Conservation (phyloP, 2,329 filamentous ascomycete species). For the Fusarium aywerte region DNA sequence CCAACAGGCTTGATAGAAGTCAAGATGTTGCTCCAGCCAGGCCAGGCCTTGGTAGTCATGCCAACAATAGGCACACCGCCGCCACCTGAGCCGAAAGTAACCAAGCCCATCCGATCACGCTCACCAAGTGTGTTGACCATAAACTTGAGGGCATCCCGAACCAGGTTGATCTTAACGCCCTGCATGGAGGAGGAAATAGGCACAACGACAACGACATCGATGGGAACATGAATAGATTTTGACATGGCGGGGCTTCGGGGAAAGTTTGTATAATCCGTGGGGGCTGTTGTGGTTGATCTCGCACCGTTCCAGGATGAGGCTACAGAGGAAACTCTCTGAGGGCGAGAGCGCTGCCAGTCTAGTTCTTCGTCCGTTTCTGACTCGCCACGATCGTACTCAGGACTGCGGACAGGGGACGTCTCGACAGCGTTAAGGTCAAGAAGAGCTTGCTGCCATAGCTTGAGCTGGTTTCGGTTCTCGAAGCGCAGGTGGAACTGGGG, state of each 20-base stretch:
- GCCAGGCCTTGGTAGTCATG: conserved; percentile 96
- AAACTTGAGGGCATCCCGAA: conserved; percentile 91
- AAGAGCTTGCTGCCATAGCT: conserved; percentile 89
- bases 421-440: conserved; percentile 83
- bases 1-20: conserved; percentile 91
- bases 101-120: conserved; percentile 93
- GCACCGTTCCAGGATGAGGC: conserved; percentile 84
- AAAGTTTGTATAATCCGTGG: conserved; percentile 89
- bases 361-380: conserved; percentile 86
- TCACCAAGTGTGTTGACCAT: conserved; percentile 91
- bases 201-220: conserved; percentile 96
- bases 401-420: conserved; percentile 69
- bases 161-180: conserved; percentile 95
- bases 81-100: conserved; percentile 94
- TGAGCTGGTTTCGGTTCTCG: conserved; percentile 82
- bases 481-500: conserved; percentile 96
- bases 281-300: conserved; percentile 86
- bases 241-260: conserved; percentile 56
- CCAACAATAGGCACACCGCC: conserved; percentile 96
- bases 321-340: conserved; percentile 81
- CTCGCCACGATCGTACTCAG: conserved; percentile 82
- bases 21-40: conserved; percentile 87
- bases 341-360: conserved; percentile 75
- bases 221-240: conserved; percentile 81
- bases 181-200: conserved; percentile 99